Base-by-base conservation (phyloP, 2,329 filamentous ascomycete species). In the Ceratocystis lukuohia region DNA sequence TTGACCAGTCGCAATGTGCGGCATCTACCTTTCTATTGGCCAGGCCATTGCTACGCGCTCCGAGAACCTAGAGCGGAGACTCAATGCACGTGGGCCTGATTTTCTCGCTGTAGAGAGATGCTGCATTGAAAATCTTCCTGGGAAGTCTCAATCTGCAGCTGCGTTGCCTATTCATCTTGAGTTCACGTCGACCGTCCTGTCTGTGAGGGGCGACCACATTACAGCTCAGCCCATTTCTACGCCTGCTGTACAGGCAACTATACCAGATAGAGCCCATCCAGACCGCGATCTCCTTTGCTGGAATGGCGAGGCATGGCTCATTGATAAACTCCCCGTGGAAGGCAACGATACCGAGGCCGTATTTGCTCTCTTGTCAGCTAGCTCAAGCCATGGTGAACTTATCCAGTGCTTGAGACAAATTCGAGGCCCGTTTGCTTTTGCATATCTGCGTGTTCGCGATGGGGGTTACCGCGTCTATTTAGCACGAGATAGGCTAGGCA, bases 261-360 rank as follows among this genome's bases (percentile, higher is more conserved):
- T 1, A 10, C 10, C 8, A 12, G 20, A 15, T 3, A 28, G 5
- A 28, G 22, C 53, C 17, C 22, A 57, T 28, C 53, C 10, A 28
- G 25, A 57, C 53, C 45, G 62, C 50, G 41, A 61, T 22, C 8
- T 62, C 22, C 80, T 99, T 1, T 96, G 93, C 80, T 99, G 94
- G 94, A 99, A 99, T 73, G 94, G 94, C 56, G 94, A 99, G 74
- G 93, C 91, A 0, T 99, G 94, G 94, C 87, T 82, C 67, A 80
- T 96, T 62, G 76, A 75, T 7, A 80, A 80, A 44, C 71, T 80
- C 8, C 71, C 74, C 0, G 78, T 96, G n/a, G 67, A 72, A 5
- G 88, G 85, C 67, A 96, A 96, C 73, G 94, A 99, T 75, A 89
- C 89, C 2, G 81, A 87, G 71, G 76, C 78, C 5, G 78, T 97